These are phyloP conservation scores for Aspergillus luchuensis DNA, from an alignment of 2,329 filamentous ascomycete species.

Conservation along the genomic window DNA sequence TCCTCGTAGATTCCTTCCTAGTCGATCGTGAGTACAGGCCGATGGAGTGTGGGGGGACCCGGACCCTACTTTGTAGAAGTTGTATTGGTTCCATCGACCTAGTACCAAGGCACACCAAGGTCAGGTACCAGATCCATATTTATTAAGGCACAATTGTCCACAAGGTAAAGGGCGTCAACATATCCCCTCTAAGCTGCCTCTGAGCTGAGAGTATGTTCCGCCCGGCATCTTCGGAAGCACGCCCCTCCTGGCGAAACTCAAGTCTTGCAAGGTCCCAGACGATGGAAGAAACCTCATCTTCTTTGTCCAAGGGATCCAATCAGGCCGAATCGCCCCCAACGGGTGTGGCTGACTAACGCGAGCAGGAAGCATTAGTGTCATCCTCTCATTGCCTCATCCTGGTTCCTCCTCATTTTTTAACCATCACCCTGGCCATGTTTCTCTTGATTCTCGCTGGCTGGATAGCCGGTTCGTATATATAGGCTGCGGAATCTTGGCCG, in stretches of 20 bases:
- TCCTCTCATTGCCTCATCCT: background rate
- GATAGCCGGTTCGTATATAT: background rate
- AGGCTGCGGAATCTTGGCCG: background rate
- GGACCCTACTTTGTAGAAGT: background rate
- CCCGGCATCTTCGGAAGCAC: background rate
- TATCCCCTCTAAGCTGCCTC: background rate
- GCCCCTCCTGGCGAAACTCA: background rate
- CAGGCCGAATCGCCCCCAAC: background rate
- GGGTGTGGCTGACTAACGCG: background rate
- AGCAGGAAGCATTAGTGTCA: conserved; percentile 1
- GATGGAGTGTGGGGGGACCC: background rate
- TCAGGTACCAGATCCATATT: too few relatives aligned
- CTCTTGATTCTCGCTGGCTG: background rate
- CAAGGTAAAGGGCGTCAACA: too few relatives aligned
- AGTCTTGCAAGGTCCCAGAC: too few relatives aligned
- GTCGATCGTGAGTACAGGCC: background rate
- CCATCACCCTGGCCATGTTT: background rate
- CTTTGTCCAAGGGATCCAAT: background rate
- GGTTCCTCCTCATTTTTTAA: background rate
- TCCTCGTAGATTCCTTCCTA: background rate
- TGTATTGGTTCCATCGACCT: background rate
- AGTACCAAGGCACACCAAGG: background rate
- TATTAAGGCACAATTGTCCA: too few relatives aligned
- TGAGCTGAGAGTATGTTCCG: background rate
- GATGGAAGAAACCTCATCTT: background rate